A percentile compares a stretch with the other conserved stretches of the same genome.
Conservation (phyloP, 305 asterid genomes). For the Fraxinus platypoda region DNA sequence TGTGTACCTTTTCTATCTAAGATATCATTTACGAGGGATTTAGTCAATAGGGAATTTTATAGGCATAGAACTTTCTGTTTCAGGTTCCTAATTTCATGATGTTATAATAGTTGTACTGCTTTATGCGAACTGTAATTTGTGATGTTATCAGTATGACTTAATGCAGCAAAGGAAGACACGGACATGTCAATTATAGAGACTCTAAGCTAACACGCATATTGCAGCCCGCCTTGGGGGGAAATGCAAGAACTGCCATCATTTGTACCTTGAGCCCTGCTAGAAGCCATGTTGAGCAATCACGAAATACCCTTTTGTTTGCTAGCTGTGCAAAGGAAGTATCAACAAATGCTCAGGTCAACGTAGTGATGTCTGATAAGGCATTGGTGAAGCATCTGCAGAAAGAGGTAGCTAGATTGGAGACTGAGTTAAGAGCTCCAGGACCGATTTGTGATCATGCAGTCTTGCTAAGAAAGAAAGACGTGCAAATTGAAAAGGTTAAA, state of each 20-base stretch:
- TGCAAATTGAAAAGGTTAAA: constrained; percentile 81
- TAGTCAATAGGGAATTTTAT: constrained; percentile 5
- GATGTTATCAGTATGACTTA: constrained; percentile 12
- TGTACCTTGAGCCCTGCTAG: constrained; percentile 95
- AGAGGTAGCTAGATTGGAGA: constrained; percentile 94
- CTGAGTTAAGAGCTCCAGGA: constrained; percentile 79
- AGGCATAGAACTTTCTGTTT: neutral
- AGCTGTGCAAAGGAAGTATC: constrained; percentile 92
- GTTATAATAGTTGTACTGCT: constrained; percentile 13
- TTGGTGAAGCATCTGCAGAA: constrained; percentile 95
- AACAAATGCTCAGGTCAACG: constrained; percentile 93
- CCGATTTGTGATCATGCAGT: constrained; percentile 64
- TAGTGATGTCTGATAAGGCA: constrained; percentile 97
- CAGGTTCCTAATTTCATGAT: constrained; percentile 13
- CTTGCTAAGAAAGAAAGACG: constrained; percentile 75
- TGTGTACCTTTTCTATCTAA: neutral
- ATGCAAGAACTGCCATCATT: constrained; percentile 94
- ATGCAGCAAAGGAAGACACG: constrained; percentile 92
- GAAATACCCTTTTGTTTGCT: constrained; percentile 96
- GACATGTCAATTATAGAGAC: constrained; percentile 91
- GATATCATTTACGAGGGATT: constrained; percentile 14
- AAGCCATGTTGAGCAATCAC: constrained; percentile 91
- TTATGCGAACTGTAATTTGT: neutral
- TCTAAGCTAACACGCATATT: constrained; percentile 92
- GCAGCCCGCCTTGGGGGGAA: constrained; percentile 95